Evolutionary conservation across 345 rosid species (phyloP).

Genomic region (Zanthoxylum bungeanum): DNA sequence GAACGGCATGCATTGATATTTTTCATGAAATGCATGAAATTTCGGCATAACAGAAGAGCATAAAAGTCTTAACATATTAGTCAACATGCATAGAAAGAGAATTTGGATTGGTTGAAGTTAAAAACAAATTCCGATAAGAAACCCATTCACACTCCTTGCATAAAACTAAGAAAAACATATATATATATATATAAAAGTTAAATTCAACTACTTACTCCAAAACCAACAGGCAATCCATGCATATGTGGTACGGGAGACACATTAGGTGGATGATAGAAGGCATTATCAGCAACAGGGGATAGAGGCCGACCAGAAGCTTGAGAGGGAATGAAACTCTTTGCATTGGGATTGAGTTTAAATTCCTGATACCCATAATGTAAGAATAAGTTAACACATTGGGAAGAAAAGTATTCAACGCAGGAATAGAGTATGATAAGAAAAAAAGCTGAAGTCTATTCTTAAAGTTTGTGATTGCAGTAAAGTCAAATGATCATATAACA

Average conservation of each 20-base stretch:
- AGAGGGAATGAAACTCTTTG: constrained; percentile 75
- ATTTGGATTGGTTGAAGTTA: neutral
- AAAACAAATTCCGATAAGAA: neutral
- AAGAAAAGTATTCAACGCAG: no score
- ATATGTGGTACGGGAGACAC: constrained; percentile 51
- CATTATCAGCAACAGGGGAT: constrained; percentile 60
- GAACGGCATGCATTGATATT: neutral
- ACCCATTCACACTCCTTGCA: neutral
- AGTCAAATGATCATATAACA: neutral
- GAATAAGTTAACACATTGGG: neutral
- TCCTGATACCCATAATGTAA: constrained; percentile 48
- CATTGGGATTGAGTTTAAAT: constrained; percentile 90
- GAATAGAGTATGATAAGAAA: neutral
- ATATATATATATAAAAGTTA: no score
- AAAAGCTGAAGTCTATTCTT: neutral
- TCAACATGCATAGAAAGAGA: neutral
- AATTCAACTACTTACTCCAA: constrained; percentile 55
- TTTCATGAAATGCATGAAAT: neutral
- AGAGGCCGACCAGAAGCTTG: constrained; percentile 53
- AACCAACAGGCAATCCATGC: constrained; percentile 67
- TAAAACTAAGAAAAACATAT: neutral
- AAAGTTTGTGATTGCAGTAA: neutral
- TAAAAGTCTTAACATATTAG: neutral
- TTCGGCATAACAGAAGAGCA: neutral
- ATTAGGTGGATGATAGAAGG: constrained; percentile 59